Base-by-base conservation (phyloP, 1,139 yeast genomes). In the Candida gigantensis region DNA sequence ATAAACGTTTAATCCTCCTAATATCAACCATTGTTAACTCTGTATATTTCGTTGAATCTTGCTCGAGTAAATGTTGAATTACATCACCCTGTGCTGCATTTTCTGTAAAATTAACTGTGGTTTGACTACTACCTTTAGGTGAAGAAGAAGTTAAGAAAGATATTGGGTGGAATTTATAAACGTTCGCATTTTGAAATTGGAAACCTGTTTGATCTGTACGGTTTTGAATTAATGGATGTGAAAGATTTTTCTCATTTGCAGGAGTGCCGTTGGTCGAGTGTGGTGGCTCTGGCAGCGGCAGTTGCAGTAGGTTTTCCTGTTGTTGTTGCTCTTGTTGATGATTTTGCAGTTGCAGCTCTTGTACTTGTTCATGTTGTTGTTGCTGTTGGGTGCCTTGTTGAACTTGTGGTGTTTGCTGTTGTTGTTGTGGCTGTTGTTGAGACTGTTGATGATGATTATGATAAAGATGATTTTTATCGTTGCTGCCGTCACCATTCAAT, bases 11-110 rank as follows among this genome's bases (percentile, higher is more conserved):
- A 4, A 55, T 41, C 21, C 51, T 27, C 23, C 46, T 51, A 3
- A 50, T 43, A 31, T 54, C 58, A 7, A 52, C 55, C 39, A 42
- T 40, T 4, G 40, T 30, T 8, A 55, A 35, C 3, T 36, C 41
- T 8, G 49, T 28, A 7, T 24, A 6, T 15, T 36, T 40, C 11
- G 35, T 21, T 3, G 32, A 11, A 30, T 55, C 57, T 4, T 30
- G 14, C 5, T 16, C 9, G 5, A 49, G 29, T 7, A 44, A 41
- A 4, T 39, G 26, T 5, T 38, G 42, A 17, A 53, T 41, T 7
- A 44, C 20, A 28, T 43, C 37, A 6, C 32, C 26, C 4, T 29
- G 13, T 6, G 21, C 28, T 11, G 20, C 24, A 24, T 15, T 7
- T 24, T 24, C 14, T 9, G 16, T 10, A 11, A 31, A 31, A 24